Percentiles rank a stretch among this genome's conserved stretches.
Evolutionary conservation across 2,329 filamentous ascomycete species (phyloP).

Genomic region (Paramyrothecium sp.): DNA sequence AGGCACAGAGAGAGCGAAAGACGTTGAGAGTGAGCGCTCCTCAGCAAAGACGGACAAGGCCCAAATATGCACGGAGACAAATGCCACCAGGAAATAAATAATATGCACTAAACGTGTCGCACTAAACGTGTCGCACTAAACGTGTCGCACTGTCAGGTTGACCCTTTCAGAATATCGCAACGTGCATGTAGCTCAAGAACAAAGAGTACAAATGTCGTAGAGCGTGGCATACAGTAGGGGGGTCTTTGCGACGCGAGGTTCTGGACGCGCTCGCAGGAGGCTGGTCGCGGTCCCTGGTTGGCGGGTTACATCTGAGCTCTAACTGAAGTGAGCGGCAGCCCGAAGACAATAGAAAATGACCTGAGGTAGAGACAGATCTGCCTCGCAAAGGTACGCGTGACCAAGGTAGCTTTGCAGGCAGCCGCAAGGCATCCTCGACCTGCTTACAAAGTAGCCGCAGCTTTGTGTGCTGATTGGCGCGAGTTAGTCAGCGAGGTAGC

Average conservation of each 20-base stretch:
- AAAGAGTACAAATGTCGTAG: background rate
- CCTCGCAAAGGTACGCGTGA: slow-evolving; percentile 21
- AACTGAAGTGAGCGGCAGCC: background rate
- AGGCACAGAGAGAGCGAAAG: background rate
- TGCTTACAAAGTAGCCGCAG: slow-evolving; percentile 14
- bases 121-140: too few species aligned
- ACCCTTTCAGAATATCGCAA: background rate
- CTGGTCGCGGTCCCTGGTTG: slow-evolving; percentile 17
- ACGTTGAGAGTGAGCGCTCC: background rate
- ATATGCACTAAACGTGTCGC: background rate
- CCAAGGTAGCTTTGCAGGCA: slow-evolving; percentile 22
- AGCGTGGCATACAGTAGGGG: background rate
- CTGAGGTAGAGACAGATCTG: slow-evolving; percentile 10
- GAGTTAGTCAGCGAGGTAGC: slow-evolving; percentile 18
- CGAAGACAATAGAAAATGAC: background rate
- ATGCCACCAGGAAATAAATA: background rate
- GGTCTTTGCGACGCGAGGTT: background rate
- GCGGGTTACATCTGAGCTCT: slow-evolving; percentile 16
- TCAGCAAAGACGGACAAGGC: too few species aligned
- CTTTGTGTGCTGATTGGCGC: slow-evolving; percentile 24
- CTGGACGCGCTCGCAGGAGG: background rate
- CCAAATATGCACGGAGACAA: too few species aligned
- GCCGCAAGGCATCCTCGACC: slow-evolving; percentile 26
- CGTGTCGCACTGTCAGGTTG: background rate
- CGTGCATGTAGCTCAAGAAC: slow-evolving; percentile 1